Evolutionary conservation across 495 filamentous ascomycete species (phyloP), one percentile per base, ranked within the genome.

Genomic region (Aspergillus haitiensis): DNA sequence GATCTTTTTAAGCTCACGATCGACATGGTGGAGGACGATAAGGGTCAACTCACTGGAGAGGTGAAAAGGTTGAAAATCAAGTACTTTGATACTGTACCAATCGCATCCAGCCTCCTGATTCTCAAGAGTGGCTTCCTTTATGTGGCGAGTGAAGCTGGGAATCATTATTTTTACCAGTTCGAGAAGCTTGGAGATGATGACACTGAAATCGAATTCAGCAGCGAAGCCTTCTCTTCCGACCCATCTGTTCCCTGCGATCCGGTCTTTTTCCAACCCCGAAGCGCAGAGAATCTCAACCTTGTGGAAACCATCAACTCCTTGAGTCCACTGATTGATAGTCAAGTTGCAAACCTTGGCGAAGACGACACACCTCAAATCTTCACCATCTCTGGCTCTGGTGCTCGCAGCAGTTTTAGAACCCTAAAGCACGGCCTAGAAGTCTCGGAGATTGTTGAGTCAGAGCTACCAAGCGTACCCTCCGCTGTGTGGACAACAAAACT

Each of bases 331-430:
- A 81, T 96, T 69, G 92, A 94, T 64, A 93, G 89, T 72, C 93
- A 94, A 68, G 84, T 98, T 34, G 87, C 85, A 31, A 97, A 99
- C 64, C 75, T 96, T 15, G 88, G 87, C 0, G 86, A 90, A 48
- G 94, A 97, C 61, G 95, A 98, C 67, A 93, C 93, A 2, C 94
- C 94, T 11, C 95, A 99, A 70, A 97, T 99, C 39, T 97, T 96
- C 75, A 86, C 91, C 0, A 81, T 97, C 13, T 94, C 89, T 68
- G 94, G 94, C 5, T 88, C 88, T 35, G 90, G 94, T 8, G 91
- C 91, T 53, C 81, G 90, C 58, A 97, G 93, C 68, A 88, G 86
- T 18, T 96, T 99, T 73, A 84, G 93, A 55, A 96, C 87, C 36
- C 76, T 97, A 15, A 95, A 94, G 66, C 92, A 99, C 71, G 93